Evolutionary conservation across 805 yeast species (phyloP), one percentile per base, ranked within the genome.

Genomic region (Pichia paraexigua): DNA sequence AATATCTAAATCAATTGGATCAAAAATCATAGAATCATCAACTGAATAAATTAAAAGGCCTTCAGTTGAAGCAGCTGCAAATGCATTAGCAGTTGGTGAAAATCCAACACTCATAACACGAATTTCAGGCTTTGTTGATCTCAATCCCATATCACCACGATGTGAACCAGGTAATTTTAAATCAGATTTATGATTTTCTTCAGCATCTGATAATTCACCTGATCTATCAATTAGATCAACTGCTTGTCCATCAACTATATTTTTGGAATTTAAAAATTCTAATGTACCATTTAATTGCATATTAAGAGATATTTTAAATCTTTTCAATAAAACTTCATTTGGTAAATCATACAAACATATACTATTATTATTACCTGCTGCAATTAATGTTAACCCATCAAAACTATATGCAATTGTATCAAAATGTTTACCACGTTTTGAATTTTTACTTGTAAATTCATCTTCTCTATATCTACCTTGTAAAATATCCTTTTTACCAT

Each of bases 51-150:
- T 73, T 51, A 90, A 71, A 45, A 94, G 71, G 10, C 99, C 99
- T 66, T 92, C 98, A 0, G 99, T 94, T 0, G 97, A 83, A 0
- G 97, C 94, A 42, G 95, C 96, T 1, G 96, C 94, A 74, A 94
- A 94, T 35, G 95, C 82, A 21, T 85, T 75, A 2, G 95, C 85
- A 0, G 97, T 85, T 20, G 99, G 99, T 2, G 96, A 87, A 62
- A 91, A 94, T 58, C 76, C 77, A 28, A 94, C 76, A 3, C 85
- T 73, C 2, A 88, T 80, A 5, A 91, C 90, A 61, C 95, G 73
- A n/a, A 94, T 77, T 58, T 83, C 95, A 0, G 97, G 94, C 57
- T 90, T 78, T 1, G 80, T 74, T 47, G 79, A 78, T 60, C 97
- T 77, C 11, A 82, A 78, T 12, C 95, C 80, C 11, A 87, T 79